phyloP scores from a whole-genome alignment of 495 filamentous ascomycete genomes.

The Podospora tetraspora region DNA sequence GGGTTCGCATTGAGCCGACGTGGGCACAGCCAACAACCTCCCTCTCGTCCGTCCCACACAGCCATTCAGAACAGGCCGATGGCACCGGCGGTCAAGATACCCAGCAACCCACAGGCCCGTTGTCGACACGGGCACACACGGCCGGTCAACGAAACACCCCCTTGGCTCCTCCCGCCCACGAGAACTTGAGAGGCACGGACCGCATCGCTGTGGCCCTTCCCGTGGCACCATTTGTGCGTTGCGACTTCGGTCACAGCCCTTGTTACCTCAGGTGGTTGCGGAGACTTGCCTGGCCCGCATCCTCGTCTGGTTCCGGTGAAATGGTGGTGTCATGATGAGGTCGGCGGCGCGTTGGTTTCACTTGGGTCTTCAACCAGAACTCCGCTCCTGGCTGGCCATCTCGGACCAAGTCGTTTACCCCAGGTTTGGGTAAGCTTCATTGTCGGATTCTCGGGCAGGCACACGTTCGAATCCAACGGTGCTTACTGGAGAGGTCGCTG shows the following conservation, averaged over 20 bases:
- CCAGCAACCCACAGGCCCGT: conserved; percentile 1
- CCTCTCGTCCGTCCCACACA: background rate
- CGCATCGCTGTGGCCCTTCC: background rate
- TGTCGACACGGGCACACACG: background rate
- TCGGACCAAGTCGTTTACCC: background rate
- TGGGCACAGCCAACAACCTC: background rate
- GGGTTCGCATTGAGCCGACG: background rate
- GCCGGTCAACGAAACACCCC: background rate
- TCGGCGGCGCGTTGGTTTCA: background rate
- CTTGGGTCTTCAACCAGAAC: background rate
- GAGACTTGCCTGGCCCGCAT: background rate
- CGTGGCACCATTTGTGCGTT: background rate
- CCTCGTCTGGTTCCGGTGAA: background rate
- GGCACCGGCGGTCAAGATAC: background rate
- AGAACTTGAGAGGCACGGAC: conserved; percentile 3
- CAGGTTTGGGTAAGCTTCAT: background rate
- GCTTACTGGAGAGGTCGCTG: background rate
- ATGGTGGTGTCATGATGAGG: background rate
- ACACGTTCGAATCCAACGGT: background rate
- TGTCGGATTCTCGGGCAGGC: background rate
- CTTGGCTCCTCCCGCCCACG: background rate
- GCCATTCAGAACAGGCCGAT: background rate
- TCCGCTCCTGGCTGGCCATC: background rate
- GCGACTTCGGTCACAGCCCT: background rate
- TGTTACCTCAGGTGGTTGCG: background rate